Base-by-base conservation (phyloP, 2,329 filamentous ascomycete genomes). In the Trichoderma oligosporum region DNA sequence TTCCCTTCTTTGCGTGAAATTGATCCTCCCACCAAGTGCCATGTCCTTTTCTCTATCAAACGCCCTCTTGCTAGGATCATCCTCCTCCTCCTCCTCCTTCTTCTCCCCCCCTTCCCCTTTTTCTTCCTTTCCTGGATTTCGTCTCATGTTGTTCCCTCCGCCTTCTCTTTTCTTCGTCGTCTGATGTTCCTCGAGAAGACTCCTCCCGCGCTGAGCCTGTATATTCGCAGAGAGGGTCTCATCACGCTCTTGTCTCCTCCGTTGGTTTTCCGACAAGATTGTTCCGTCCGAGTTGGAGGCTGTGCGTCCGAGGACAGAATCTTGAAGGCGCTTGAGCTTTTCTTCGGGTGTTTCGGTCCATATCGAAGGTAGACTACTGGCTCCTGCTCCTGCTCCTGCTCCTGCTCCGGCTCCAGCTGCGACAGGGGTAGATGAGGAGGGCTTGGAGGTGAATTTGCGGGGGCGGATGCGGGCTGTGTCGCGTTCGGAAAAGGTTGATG, bases 11-110 rank as follows among this genome's bases (percentile, higher is more conserved):
- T 96, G 86, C 33, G 85, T 80, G 62, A 85, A 77, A 24, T 85
- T 87, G 53, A 97, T 84, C 66, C 83, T 84, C 16, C 84, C 83
- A 7, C 87, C 86, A 2, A 89, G 75, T 36, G 84, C 87, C 84
- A 97, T 96, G 71, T 97, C 94, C 76, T 97, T 97, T 71, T 97
- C 90, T 61, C 85, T 82, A 74, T 97, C 91, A 73, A 97, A 97
- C 0, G 84, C 87, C 60, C 93, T 80, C 72, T 88, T 87, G 71
- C 91, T 96, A 0, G 94, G 93, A 69, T 97, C 92, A 72, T 97
- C 93, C 20, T 94, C 89, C 61, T 90, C 84, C 61, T 81, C 76
- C 6, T 53, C 48, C 22, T 80, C 76, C 8, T 24, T 27, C 9
- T 25, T 20, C 7, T 25, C 3, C n/a, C 16, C 25, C 22, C 31